phyloP scores from a whole-genome alignment of 805 yeast genomes.

The Wickerhamiella qilinensis region DNA sequence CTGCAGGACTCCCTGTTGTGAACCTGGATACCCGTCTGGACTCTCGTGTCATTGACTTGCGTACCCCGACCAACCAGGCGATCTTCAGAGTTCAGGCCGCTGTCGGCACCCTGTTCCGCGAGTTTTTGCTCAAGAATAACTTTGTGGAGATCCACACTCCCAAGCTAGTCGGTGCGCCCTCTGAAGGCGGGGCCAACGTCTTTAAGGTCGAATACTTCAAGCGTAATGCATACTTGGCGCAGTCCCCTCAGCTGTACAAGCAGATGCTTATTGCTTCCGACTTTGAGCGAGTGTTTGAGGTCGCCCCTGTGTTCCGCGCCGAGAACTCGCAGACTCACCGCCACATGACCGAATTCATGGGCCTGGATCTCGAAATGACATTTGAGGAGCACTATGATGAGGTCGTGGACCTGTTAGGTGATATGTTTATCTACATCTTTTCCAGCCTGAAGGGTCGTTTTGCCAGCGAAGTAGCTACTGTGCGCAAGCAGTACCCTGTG shows the following conservation, averaged over 20 bases:
- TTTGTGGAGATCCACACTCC: constrained; percentile 95
- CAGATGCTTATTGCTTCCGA: constrained; percentile 97
- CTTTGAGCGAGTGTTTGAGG: constrained; percentile 88
- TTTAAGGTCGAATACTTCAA: constrained; percentile 90
- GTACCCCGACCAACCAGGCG: constrained; percentile 96
- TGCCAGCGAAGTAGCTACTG: constrained; percentile 70
- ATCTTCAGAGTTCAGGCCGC: constrained; percentile 89
- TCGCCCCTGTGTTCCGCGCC: constrained; percentile 97
- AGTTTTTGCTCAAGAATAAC: constrained; percentile 48
- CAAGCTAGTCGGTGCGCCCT: constrained; percentile 83
- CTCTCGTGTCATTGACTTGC: constrained; percentile 85
- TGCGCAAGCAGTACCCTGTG: constrained; percentile 89
- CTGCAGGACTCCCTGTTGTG: constrained; percentile 79
- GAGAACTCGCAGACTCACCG: constrained; percentile 98
- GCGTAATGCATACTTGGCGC: constrained; percentile 85
- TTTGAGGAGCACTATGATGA: constrained; percentile 97
- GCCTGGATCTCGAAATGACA: constrained; percentile 95
- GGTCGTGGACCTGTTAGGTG: constrained; percentile 45
- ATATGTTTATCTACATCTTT: constrained; percentile 78
- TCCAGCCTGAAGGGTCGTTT: constrained; percentile 65
- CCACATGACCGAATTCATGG: constrained; percentile 97
- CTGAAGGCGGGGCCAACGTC: constrained; percentile 97
- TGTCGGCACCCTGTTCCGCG: constrained; percentile 76
- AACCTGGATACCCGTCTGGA: constrained; percentile 94
- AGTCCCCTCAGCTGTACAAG: constrained; percentile 95